Percentiles rank a stretch among this genome's conserved stretches.
Conservation (phyloP, 805 yeast genomes). For the Metschnikowia henanensis region DNA sequence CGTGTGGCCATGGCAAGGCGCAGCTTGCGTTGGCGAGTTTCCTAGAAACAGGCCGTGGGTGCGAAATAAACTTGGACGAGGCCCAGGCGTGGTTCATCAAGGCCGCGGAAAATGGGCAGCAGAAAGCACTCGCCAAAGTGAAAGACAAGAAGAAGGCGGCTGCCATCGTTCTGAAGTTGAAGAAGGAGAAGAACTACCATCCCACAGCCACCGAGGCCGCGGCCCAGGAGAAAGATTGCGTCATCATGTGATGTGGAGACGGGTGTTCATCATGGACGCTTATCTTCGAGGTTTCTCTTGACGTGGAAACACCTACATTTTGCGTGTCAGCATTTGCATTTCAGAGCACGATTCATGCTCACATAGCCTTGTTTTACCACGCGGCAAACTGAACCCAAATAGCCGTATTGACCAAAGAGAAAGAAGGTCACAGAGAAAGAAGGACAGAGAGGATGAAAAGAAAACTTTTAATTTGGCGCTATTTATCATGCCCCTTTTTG, state of each 20-base stretch:
- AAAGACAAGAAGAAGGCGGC: conserved; percentile 31
- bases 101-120: conserved; percentile 63
- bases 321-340: background rate
- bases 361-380: no score
- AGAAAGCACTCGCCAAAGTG: conserved; percentile 35
- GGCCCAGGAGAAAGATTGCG: conserved; percentile 44
- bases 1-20: conserved; percentile 71
- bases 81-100: conserved; percentile 74
- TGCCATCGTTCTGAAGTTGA: conserved; percentile 30
- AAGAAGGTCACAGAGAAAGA: no score
- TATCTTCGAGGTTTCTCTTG: no score
- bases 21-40: conserved; percentile 84
- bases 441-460: no score
- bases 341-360: no score
- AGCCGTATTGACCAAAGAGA: no score
- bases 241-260: conserved; percentile 31
- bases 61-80: conserved; percentile 53
- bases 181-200: conserved; percentile 12
- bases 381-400: no score
- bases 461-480: no score
- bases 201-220: conserved; percentile 5
- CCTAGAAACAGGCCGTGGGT: conserved; percentile 85
- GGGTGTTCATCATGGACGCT: background rate
- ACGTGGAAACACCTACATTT: background rate
- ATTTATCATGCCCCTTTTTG: no score